phyloP scores from a whole-genome alignment of 1,284 basidiomycete genomes.

The Pascua sp. region DNA sequence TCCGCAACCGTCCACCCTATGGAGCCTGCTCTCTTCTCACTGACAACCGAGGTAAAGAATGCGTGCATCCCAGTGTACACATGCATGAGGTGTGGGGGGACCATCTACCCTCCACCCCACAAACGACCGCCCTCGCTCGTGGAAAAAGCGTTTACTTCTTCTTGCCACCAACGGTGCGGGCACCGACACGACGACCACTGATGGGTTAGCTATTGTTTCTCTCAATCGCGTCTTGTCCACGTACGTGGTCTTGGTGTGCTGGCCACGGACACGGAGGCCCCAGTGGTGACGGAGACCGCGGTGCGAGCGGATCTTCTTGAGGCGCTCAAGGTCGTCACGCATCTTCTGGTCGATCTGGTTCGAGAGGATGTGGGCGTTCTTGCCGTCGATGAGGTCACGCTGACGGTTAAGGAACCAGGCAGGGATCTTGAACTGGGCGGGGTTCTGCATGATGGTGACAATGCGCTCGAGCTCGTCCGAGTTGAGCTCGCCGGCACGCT shows the following conservation, averaged over 20 bases:
- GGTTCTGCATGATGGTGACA: constrained; percentile 99
- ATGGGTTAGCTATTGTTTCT: background rate
- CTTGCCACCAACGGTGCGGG: constrained; percentile 23
- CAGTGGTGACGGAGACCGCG: constrained; percentile 97
- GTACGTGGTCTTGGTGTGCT: constrained; percentile 96
- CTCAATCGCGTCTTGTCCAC: constrained; percentile 10
- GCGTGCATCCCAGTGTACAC: constrained; percentile 17
- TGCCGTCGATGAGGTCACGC: constrained; percentile 96
- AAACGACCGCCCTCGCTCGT: constrained; percentile 2
- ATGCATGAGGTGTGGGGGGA: background rate
- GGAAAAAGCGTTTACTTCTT: constrained; percentile 25
- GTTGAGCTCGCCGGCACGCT: constrained; percentile 94
- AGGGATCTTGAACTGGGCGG: constrained; percentile 98
- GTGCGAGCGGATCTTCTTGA: constrained; percentile 99
- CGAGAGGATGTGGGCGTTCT: constrained; percentile 92
- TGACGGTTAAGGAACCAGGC: constrained; percentile 99
- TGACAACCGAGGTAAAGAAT: background rate
- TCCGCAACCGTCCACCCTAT: no score
- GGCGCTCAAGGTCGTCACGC: constrained; percentile 94
- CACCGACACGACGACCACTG: constrained; percentile 24
- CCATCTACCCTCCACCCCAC: constrained; percentile 2
- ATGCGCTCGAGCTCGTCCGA: constrained; percentile 97
- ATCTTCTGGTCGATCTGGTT: constrained; percentile 98
- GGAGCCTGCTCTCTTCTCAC: no score
- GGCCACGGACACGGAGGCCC: constrained; percentile 91